Conservation (phyloP, 1,284 basidiomycete genomes). For the Inonotus obliquus region DNA sequence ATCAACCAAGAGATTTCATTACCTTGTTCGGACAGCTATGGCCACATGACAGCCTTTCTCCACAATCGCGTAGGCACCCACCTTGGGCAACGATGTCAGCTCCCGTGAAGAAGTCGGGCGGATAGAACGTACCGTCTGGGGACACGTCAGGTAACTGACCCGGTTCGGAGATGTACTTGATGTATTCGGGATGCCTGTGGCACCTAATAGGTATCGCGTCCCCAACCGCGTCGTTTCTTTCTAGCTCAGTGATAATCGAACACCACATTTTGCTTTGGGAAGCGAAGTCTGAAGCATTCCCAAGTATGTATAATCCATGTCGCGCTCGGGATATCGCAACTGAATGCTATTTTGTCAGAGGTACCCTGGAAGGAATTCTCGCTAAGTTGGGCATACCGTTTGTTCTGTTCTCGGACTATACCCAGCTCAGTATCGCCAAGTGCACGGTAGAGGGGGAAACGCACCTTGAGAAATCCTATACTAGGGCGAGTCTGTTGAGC, state of each 20-base stretch:
- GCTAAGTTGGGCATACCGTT: conserved; percentile 38
- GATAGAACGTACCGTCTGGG: conserved; percentile 45
- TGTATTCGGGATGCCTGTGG: conserved; percentile 45
- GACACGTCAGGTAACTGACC: conserved; percentile 47
- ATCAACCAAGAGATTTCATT: too few species aligned
- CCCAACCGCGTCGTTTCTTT: conserved; percentile 42
- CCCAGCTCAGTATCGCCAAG: neutral
- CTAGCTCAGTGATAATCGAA: conserved; percentile 51
- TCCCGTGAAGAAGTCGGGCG: neutral
- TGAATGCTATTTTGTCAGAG: conserved; percentile 26
- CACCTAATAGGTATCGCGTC: conserved; percentile 54
- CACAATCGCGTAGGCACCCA: conserved; percentile 58
- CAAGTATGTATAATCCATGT: conserved; percentile 68
- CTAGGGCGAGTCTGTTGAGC: conserved; percentile 31
- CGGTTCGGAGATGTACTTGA: conserved; percentile 42
- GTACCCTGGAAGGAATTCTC: neutral
- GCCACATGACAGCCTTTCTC: conserved; percentile 57
- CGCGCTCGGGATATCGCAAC: conserved; percentile 71
- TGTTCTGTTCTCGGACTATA: conserved; percentile 50
- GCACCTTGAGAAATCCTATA: conserved; percentile 71
- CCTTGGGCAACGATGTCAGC: conserved; percentile 32
- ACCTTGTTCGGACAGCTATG: conserved; percentile 66
- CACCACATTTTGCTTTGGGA: conserved; percentile 55
- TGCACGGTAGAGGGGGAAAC: neutral
- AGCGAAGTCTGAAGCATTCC: conserved; percentile 53